Base-by-base conservation (phyloP, 768 basidiomycete genomes). In the Arthromyces matolae region DNA sequence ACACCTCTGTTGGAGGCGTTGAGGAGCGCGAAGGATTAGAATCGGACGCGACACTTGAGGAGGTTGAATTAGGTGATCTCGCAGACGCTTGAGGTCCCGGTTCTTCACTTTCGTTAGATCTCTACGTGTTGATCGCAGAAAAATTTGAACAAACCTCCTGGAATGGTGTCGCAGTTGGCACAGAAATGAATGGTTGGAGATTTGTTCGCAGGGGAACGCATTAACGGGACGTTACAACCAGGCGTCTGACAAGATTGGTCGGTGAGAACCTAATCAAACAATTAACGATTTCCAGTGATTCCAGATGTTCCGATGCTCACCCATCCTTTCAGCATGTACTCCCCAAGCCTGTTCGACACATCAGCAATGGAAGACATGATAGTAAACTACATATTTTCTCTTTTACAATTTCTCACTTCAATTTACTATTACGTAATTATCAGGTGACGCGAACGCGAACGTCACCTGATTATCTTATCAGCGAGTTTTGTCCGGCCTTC, bases 251-350 rank as follows among this genome's bases (percentile, higher is more conserved):
- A 92, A 23, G 76, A 70, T 23, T 66, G 67, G 59, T 89, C 81
- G 13, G 87, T 89, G 45, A 89, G 64, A 22, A 84, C 72, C 81
- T 86, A 49, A 38, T 5, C 18, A 46, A 27, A 48, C 33, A 42
- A 38, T 22, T 32, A 5, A 6, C n/a, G n/a, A 28, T 24, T 7
- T 28, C 10, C 8, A 25, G 10, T 9, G 19, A 13, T 32, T 37
- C 33, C 5, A 13, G 8, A 24, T 22, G 6, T 20, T 28, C n/a
- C n/a, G n/a, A 19, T 10, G 60, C 71, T 50, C 49, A 86, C 87
- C 86, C 86, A 89, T 55, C 88, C 88, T 63, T 79, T 81, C 53
- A 89, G 68, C 80, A 91, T 81, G 51, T 79, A 84, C 53, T 83
- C 77, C 4, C 85, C 85, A 13, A 90, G 73, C 31, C 68, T 75